Conservation (phyloP, 805 yeast species). For the Pichia rugopelliculosa region DNA sequence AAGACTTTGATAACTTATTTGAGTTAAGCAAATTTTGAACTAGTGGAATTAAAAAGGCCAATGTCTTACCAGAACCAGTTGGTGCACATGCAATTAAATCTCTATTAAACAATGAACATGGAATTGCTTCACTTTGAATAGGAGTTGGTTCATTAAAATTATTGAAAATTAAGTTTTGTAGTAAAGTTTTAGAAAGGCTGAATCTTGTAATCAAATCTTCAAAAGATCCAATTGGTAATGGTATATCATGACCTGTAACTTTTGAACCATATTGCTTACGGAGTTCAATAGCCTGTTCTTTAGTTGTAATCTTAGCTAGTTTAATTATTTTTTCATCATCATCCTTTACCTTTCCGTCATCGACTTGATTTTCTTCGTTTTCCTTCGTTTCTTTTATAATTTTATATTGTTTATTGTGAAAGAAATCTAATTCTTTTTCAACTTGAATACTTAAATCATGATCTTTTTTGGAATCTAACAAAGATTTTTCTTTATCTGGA, state of each 20-base stretch:
- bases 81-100: slow-evolving; percentile 94
- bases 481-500: slow-evolving; percentile 19
- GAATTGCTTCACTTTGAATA: slow-evolving; percentile 86
- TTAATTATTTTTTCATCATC: slow-evolving; percentile 9
- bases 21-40: slow-evolving; percentile 39
- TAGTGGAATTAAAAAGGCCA: slow-evolving; percentile 82
- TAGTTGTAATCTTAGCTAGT: slow-evolving; percentile 35
- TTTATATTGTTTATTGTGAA: slow-evolving; percentile 46
- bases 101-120: slow-evolving; percentile 57
- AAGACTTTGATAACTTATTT: slow-evolving; percentile 22
- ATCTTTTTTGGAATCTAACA: slow-evolving; percentile 28
- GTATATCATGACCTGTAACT: slow-evolving; percentile 76
- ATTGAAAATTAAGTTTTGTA: slow-evolving; percentile 56
- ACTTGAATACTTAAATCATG: slow-evolving; percentile 28
- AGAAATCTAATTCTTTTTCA: slow-evolving; percentile 76
- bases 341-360: slow-evolving; percentile 24
- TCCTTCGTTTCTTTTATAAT: slow-evolving; percentile 14
- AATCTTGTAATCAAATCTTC: slow-evolving; percentile 69
- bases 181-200: slow-evolving; percentile 49
- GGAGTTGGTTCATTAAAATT: slow-evolving; percentile 86
- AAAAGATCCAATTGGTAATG: slow-evolving; percentile 88
- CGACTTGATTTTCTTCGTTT: slow-evolving; percentile 26
- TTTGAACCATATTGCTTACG: slow-evolving; percentile 60
- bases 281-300: slow-evolving; percentile 51
- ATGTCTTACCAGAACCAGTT: slow-evolving; percentile 96